Base-by-base conservation (phyloP, 805 yeast species). In the Starmerella geochares region DNA sequence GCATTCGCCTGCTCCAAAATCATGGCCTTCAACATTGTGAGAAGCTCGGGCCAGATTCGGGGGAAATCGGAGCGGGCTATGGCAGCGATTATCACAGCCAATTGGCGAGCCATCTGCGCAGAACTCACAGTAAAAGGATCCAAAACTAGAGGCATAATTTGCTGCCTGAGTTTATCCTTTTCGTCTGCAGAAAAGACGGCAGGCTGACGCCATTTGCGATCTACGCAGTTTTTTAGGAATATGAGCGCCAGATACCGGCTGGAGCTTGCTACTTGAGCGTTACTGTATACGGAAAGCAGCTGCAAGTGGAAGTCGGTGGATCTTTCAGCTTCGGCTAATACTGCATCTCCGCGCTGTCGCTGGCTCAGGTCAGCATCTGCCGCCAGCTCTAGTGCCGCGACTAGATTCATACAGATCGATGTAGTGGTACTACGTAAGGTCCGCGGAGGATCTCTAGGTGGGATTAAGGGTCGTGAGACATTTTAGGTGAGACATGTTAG, bases 31-130 rank as follows among this genome's bases (percentile, higher is more conserved):
- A 67, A 70, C 13, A 80, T 80, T 50, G 83, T 88, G 60, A 92
- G 83, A 17, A 92, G 62, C 2, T 74, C 65, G 0, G 94, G 87
- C 96, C 96, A 92, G 41, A 81, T 87, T 1, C 68, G 64, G 0
- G 97, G 96, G 62, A 85, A 92, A 59, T 92, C 98, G 50, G 78
- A 71, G 46, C 96, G 68, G 23, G 84, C 82, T 24, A 92, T 83
- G 52, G 81, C 72, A 0, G 94, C 81, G 6, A 84, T 71, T 0
- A 94, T 81, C 55, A 84, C 83, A 0, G 96, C 94, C 62, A 85
- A 83, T 66, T 92, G 97, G 27, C 83, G 74, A 27, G 82, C 68
- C 52, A 90, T 70, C 61, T 81, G 92, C n/a, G 39, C 38, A 23
- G 51, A 42, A 20, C n/a, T 17, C n/a, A 23, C 39, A 2, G 50